Conservation (phyloP, 148 eudicot genomes). For the Rhododendron mucronatum region DNA sequence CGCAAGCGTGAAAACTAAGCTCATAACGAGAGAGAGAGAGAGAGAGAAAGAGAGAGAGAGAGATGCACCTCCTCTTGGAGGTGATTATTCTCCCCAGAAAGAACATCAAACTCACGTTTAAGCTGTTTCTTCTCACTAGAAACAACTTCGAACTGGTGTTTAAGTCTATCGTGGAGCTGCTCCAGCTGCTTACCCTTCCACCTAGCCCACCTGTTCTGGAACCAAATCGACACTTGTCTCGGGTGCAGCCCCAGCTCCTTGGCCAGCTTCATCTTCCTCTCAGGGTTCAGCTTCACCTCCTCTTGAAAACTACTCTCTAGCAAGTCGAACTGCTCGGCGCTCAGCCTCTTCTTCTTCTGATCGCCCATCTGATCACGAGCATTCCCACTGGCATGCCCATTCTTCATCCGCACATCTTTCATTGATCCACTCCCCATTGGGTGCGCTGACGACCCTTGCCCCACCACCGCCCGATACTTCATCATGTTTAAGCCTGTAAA, state of each 20-base stretch:
- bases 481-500: constrained; percentile 23
- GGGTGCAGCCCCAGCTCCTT: constrained; percentile 57
- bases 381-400: too few species aligned
- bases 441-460: background rate
- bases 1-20: too few species aligned
- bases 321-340: constrained; percentile 52
- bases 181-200: constrained; percentile 86
- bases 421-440: constrained; percentile 7
- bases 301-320: constrained; percentile 65
- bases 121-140: constrained; percentile 60
- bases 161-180: background rate
- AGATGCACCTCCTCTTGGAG: background rate
- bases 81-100: background rate
- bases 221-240: constrained; percentile 76
- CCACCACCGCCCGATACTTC: constrained; percentile 28
- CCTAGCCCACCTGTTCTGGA: constrained; percentile 74
- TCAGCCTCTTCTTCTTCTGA: constrained; percentile 53
- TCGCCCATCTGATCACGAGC: background rate
- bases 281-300: constrained; percentile 69
- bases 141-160: constrained; percentile 41
- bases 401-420: background rate
- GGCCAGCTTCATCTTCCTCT: constrained; percentile 74
- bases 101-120: constrained; percentile 52
- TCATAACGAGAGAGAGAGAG: too few species aligned
- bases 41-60: too few species aligned